Percentiles rank a stretch among this genome's conserved stretches.
Conservation (phyloP, 495 filamentous ascomycete species). For the Talaromyces nanjingensis region DNA sequence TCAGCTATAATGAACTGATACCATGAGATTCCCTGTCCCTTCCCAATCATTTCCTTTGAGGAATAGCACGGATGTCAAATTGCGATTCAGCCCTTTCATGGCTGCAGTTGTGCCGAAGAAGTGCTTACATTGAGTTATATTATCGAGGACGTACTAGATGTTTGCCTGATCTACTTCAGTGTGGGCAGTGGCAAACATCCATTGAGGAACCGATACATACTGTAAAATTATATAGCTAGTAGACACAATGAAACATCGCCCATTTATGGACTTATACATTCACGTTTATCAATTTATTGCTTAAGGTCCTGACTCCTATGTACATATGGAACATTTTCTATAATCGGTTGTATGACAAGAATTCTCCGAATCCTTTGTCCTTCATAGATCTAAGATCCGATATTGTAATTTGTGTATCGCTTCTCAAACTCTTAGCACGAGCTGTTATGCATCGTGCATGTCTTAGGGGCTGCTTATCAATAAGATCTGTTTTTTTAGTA, state of each 20-base stretch:
- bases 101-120: conserved; percentile 91
- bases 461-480: background rate
- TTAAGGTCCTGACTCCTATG: background rate
- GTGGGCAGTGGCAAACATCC: conserved; percentile 37
- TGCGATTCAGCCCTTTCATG: conserved; percentile 80
- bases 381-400: background rate
- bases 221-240: background rate
- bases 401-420: background rate
- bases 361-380: too few relatives aligned
- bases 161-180: conserved; percentile 29
- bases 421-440: background rate
- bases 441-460: background rate
- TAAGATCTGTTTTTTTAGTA: background rate
- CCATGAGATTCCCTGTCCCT: background rate
- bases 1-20: background rate
- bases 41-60: background rate
- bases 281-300: background rate
- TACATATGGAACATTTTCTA: too few relatives aligned
- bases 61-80: conserved; percentile 97
- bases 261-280: background rate
- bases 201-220: conserved; percentile 44
- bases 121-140: conserved; percentile 53
- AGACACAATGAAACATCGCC: background rate
- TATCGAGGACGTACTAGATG: conserved; percentile 45
- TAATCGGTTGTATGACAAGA: too few relatives aligned